A percentile compares a stretch with the other conserved stretches of the same genome.
Conservation (phyloP, 371 early-diverging fungal species). For the Apophysomyces elegans region DNA sequence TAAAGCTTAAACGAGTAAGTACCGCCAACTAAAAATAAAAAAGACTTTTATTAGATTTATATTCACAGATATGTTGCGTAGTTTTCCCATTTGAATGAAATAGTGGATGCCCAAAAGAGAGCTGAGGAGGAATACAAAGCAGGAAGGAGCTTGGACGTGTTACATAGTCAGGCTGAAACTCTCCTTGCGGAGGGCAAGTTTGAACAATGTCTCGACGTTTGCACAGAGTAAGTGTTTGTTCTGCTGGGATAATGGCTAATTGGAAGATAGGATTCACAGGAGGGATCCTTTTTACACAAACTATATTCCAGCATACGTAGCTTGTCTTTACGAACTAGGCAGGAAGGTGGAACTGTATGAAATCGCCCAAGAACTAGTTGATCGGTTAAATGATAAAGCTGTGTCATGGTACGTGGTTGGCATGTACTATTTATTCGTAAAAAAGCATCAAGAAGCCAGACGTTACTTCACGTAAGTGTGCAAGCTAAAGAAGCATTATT, state of each 20-base stretch:
- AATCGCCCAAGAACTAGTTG: constrained; percentile 45
- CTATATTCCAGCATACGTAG: constrained; percentile 63
- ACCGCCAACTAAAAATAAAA: not conserved
- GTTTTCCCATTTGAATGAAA: constrained; percentile 47
- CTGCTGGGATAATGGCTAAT: not conserved
- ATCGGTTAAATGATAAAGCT: constrained; percentile 33
- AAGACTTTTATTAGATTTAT: no score
- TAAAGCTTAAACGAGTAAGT: constrained; percentile 63
- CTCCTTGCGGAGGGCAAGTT: constrained; percentile 58
- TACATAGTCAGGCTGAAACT: constrained; percentile 64
- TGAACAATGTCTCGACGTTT: constrained; percentile 60
- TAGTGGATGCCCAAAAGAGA: constrained; percentile 41
- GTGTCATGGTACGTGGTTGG: constrained; percentile 78
- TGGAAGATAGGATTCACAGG: constrained; percentile 53
- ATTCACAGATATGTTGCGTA: constrained; percentile 9
- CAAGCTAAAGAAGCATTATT: not conserved
- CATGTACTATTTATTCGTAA: constrained; percentile 66
- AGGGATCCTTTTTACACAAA: constrained; percentile 63
- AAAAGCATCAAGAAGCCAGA: constrained; percentile 64
- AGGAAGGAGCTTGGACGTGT: constrained; percentile 59
- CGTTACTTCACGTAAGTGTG: constrained; percentile 57
- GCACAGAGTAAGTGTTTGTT: constrained; percentile 49
- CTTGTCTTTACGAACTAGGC: constrained; percentile 67
- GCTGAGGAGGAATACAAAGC: constrained; percentile 51
- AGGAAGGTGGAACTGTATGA: constrained; percentile 67